Evolutionary conservation across 768 basidiomycete genomes (phyloP), one percentile per base, ranked within the genome.

Genomic region (Calocybe gangraenosa): DNA sequence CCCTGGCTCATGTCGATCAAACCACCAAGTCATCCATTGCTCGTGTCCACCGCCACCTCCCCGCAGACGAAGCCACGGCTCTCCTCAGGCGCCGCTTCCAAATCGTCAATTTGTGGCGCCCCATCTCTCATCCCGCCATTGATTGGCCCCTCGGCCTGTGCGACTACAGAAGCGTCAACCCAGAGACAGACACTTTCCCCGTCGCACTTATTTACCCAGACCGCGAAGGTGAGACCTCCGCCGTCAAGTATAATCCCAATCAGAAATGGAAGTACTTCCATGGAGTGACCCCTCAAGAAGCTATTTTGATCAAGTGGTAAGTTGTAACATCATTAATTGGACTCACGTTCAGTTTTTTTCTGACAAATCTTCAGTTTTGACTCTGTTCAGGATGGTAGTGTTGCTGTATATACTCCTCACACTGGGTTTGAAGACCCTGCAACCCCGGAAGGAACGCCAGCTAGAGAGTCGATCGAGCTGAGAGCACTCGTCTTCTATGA

Each of bases 21-120:
- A 76, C 76, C 0, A 56, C 62, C 9, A 54, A 50, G 15, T 63
- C 74, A 0, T 59, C 75, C 0, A 60, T 65, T 4, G 65, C 60
- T 6, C 70, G 77, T 7, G 75, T 79, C 0, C 67, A 70, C 40
- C 64, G 67, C 7, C 75, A 79, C 48, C 65, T 78, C 7, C 74
- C 74, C 6, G 57, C 66, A 0, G 57, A 56, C 1, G 76, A 79
- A 6, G 77, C 56, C 0, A 58, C 65, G 1, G 60, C 60, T 10
- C 63, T 78, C 20, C 57, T 76, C 15, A 61, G 68, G 49, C 62
- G 67, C 15, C 69, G 76, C 1, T 77, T 74, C 64, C 76, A 78
- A 46, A 75, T 79, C 30, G 69, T 81, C 42, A 81, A 79, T 51
- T 62, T 81, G 23, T 81, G 79, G 79, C 61, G 79, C 7, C 77